Percentiles rank a stretch among this genome's conserved stretches.
These are phyloP conservation scores for Metarhizium brunneum DNA, from an alignment of 2,329 filamentous ascomycete species.

Conservation along the genomic window DNA sequence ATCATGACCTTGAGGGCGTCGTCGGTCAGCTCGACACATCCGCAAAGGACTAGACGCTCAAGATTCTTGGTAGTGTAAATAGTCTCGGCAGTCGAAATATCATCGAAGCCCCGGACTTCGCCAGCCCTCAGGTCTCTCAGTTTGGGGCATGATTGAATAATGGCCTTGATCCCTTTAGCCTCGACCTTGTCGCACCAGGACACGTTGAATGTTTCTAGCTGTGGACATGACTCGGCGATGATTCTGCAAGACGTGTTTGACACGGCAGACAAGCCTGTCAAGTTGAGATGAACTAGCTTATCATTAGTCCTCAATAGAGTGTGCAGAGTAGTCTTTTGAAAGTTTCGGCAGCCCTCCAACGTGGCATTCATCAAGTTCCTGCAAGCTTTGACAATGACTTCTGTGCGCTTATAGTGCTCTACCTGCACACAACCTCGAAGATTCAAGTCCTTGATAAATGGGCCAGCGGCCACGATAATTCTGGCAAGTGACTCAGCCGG, in stretches of 20 bases:
- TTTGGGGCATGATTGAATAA: conserved; percentile 63
- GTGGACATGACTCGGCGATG: conserved; percentile 69
- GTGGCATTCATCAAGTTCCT: conserved; percentile 81
- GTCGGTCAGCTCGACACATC: conserved; percentile 71
- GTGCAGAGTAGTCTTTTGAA: conserved; percentile 68
- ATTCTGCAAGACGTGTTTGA: conserved; percentile 82
- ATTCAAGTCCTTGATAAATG: conserved; percentile 86
- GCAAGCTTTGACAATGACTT: conserved; percentile 74
- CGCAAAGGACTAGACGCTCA: conserved; percentile 72
- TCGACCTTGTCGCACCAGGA: conserved; percentile 90
- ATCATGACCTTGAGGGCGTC: conserved; percentile 64
- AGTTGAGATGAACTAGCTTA: conserved; percentile 72
- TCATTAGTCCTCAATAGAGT: conserved; percentile 66
- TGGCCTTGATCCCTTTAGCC: conserved; percentile 60
- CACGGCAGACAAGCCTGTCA: conserved; percentile 71
- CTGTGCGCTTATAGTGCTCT: conserved; percentile 66
- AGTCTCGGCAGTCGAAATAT: conserved; percentile 58
- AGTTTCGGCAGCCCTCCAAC: conserved; percentile 81
- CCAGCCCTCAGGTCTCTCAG: conserved; percentile 74
- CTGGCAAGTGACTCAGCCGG: conserved; percentile 74
- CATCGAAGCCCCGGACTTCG: conserved; percentile 73
- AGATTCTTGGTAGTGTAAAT: conserved; percentile 76
- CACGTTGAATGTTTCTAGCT: conserved; percentile 77
- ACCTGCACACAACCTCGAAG: conserved; percentile 86
- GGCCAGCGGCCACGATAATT: conserved; percentile 76